Evolutionary conservation across 352 stramenopile species (phyloP).

Genomic region (Saprolegnia diclina): DNA sequence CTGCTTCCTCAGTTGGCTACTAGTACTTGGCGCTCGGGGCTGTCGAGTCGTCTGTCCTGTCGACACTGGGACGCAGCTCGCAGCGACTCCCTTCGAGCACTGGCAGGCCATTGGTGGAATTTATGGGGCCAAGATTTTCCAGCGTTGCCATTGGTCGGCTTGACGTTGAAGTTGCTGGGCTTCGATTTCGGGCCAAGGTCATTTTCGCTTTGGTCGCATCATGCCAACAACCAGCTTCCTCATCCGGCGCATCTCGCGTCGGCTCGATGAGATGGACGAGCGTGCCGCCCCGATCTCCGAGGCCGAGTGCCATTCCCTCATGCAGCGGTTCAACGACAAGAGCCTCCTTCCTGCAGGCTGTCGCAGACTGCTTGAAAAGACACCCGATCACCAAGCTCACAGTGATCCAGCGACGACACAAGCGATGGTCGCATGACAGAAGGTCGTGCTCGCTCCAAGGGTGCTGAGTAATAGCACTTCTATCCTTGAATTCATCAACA

Average conservation of each 20-base stretch:
- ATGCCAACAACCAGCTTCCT: constrained; percentile 25
- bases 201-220: neutral
- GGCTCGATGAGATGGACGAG: constrained; percentile 19
- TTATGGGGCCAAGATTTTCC: neutral
- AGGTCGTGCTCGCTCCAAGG: neutral
- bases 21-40: no score
- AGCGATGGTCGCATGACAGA: no score
- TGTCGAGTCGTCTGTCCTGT: no score
- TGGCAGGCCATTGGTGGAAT: no score
- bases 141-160: neutral
- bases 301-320: neutral
- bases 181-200: neutral
- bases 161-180: neutral
- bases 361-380: neutral
- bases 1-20: no score
- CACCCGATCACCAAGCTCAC: neutral
- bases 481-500: neutral
- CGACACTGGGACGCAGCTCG: no score
- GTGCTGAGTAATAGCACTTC: neutral
- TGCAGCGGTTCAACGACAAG: neutral
- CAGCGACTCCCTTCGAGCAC: no score
- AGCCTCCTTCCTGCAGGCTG: constrained; percentile 1
- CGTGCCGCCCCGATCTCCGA: constrained; percentile 2
- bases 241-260: constrained; percentile 21
- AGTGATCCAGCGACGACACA: neutral